Evolutionary conservation across 805 yeast species (phyloP).

Genomic region (Starmerella gropengiesseri): DNA sequence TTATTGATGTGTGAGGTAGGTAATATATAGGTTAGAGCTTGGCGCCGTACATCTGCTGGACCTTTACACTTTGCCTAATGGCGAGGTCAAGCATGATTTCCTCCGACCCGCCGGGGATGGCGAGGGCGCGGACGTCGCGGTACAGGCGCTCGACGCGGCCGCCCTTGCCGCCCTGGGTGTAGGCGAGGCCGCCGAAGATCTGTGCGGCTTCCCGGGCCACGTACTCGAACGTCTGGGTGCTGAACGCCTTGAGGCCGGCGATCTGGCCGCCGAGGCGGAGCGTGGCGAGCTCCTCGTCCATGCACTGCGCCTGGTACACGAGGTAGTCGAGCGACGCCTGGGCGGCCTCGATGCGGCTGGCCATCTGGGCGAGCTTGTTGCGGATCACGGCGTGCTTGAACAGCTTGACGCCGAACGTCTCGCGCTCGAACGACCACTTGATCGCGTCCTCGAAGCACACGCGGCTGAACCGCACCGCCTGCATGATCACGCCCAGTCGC

Average conservation of each 20-base stretch:
- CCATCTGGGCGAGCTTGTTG: conserved; percentile 36
- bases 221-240: conserved; percentile 34
- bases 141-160: conserved; percentile 36
- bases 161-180: conserved; percentile 37
- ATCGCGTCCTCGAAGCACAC: conserved; percentile 35
- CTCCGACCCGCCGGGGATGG: conserved; percentile 40
- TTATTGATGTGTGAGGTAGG: too few species aligned
- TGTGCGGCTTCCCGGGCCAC: conserved; percentile 39
- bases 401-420: conserved; percentile 35
- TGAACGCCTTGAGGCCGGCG: conserved; percentile 35
- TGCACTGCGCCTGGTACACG: conserved; percentile 29
- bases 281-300: conserved; percentile 34
- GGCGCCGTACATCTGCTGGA: conserved; percentile 33
- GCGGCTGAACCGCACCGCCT: conserved; percentile 35
- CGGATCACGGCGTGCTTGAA: conserved; percentile 36
- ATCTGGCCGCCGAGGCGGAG: conserved; percentile 36
- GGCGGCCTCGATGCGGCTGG: conserved; percentile 34
- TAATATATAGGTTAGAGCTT: too few species aligned
- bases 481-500: conserved; percentile 35
- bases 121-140: conserved; percentile 36
- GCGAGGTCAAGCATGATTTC: conserved; percentile 37
- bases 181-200: conserved; percentile 36
- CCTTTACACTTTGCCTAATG: conserved; percentile 34
- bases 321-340: conserved; percentile 33
- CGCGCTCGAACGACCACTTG: conserved; percentile 36